Percentiles rank a stretch among this genome's conserved stretches.
These are phyloP conservation scores for Pulicaria dysenterica DNA, from an alignment of 129 eudicot genomes.

Conservation along the genomic window DNA sequence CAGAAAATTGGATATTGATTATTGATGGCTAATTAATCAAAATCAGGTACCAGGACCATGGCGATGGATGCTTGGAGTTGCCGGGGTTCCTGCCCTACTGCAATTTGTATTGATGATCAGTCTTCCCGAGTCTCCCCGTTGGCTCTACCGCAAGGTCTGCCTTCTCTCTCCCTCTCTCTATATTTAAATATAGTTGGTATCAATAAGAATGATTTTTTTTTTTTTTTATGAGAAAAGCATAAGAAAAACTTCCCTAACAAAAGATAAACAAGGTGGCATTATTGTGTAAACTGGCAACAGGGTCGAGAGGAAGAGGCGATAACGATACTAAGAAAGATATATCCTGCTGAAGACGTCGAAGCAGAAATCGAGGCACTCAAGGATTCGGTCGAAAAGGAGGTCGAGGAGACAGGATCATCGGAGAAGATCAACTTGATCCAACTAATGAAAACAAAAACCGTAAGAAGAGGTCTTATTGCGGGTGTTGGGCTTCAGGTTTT, in stretches of 20 bases:
- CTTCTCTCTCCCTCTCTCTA: not conserved
- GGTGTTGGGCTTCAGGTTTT: constrained; percentile 62
- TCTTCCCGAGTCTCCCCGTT: constrained; percentile 71
- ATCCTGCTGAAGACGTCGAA: constrained; percentile 47
- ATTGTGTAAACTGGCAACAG: constrained; percentile 24
- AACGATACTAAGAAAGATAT: constrained; percentile 48
- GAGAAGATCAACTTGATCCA: constrained; percentile 38
- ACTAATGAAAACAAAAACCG: constrained; percentile 47
- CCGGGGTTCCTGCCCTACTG: constrained; percentile 66
- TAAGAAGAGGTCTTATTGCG: constrained; percentile 62
- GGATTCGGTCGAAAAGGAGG: constrained; percentile 58
- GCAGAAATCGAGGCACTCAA: constrained; percentile 55
- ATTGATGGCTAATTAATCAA: constrained; percentile 20
- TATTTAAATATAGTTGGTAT: not conserved
- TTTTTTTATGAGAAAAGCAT: no score
- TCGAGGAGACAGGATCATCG: constrained; percentile 42
- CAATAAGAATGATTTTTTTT: no score
- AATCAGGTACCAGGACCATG: constrained; percentile 60
- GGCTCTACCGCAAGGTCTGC: constrained; percentile 66
- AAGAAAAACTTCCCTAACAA: no score
- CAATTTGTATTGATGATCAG: constrained; percentile 54
- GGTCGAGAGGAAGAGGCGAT: constrained; percentile 58
- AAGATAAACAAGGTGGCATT: no score
- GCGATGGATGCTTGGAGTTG: constrained; percentile 74
- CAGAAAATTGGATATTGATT: not conserved